phyloP scores from a whole-genome alignment of 306 rosid genomes.

The Vigna hirtella region DNA sequence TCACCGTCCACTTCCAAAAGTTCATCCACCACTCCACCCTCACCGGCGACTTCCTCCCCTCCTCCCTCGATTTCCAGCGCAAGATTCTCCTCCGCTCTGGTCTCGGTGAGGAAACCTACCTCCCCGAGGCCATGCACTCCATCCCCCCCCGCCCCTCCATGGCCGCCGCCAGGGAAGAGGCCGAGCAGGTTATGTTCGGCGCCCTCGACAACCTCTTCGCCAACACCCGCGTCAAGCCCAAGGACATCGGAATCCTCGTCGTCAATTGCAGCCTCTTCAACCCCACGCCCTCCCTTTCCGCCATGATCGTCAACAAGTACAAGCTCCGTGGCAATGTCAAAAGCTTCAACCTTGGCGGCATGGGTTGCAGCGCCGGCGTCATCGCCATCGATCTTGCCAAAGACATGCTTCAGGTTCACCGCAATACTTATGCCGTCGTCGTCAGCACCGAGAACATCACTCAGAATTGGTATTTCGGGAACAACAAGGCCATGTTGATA shows the following conservation, averaged over 20 bases:
- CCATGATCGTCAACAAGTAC: constrained; percentile 73
- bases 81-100: constrained; percentile 63
- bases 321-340: constrained; percentile 58
- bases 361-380: constrained; percentile 81
- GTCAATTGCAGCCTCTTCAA: constrained; percentile 77
- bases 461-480: constrained; percentile 77
- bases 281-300: constrained; percentile 76
- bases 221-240: constrained; percentile 46
- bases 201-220: constrained; percentile 59
- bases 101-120: constrained; percentile 62
- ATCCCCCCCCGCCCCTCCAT: constrained; percentile 58
- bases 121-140: constrained; percentile 58
- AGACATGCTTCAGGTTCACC: constrained; percentile 65
- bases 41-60: constrained; percentile 56
- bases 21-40: constrained; percentile 65
- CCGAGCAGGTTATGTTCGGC: constrained; percentile 65
- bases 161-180: constrained; percentile 64
- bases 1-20: constrained; percentile 16
- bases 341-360: constrained; percentile 66
- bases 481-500: constrained; percentile 69
- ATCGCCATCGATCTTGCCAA: constrained; percentile 71
- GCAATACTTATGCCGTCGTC: constrained; percentile 64
- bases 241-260: constrained; percentile 63
- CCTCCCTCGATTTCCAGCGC: constrained; percentile 62
- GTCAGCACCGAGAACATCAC: constrained; percentile 75